Base-by-base conservation (phyloP, 2,329 filamentous ascomycete genomes). In the Penicillium aurantiogriseum region DNA sequence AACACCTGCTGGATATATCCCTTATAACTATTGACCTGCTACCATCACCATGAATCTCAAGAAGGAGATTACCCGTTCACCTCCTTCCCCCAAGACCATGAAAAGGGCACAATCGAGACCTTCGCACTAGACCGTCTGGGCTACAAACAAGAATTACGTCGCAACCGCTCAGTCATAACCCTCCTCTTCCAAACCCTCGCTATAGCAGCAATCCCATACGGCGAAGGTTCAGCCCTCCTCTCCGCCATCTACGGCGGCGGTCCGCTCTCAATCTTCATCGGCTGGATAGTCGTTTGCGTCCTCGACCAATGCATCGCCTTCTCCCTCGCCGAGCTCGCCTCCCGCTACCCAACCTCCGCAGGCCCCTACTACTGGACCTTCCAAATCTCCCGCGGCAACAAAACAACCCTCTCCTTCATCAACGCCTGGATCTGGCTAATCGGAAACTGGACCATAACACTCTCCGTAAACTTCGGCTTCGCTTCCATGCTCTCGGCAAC, bases 141-240 rank as follows among this genome's bases (percentile, higher is more conserved):
- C 29, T 88, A 88, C 71, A 81, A 78, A 56, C 79, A 82, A 5
- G 83, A 85, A 65, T 74, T 88, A 19, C 74, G 70, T 21, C 80
- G 83, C 23, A 87, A 87, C 60, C 79, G 85, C 33, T 86, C 84
- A 0, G 79, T 86, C 64, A 77, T 81, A 60, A 86, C 83, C 0
- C 73, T 88, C 1, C 75, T 87, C 13, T 87, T 87, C 68, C 84
- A 86, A 69, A 81, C 81, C 0, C 73, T 87, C 8, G 83, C 84
- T 23, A 86, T 86, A 31, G 83, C 84, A 31, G 83, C 84, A 21
- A 83, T 86, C 46, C 84, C 82, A 5, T 86, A 80, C 59, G 84
- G 82, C 7, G 75, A 77, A 56, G 75, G 76, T 8, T 64, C 67
- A 9, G 65, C 74, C 6, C 60, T 78, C 9, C 67, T 77, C 51